Percentiles rank a stretch among this genome's conserved stretches.
Evolutionary conservation across 176 grass and related monocot genomes (phyloP).

Genomic region (Oryza meyeriana): DNA sequence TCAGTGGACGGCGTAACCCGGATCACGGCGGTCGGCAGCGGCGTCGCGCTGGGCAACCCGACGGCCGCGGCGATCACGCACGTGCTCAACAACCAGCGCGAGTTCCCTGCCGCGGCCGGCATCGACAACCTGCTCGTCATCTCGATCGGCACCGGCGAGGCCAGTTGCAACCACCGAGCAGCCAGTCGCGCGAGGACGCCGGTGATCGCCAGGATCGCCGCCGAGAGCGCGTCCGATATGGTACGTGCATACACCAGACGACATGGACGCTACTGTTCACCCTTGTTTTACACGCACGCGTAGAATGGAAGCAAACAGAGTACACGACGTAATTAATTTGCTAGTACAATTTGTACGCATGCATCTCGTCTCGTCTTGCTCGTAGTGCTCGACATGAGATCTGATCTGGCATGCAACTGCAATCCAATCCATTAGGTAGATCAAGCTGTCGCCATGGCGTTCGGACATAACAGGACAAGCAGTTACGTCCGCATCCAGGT

Average conservation of each 20-base stretch:
- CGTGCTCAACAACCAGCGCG: constrained; percentile 93
- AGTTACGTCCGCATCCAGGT: constrained; percentile 96
- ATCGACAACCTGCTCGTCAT: constrained; percentile 80
- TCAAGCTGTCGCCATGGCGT: constrained; percentile 95
- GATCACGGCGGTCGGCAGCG: constrained; percentile 68
- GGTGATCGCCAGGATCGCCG: constrained; percentile 68
- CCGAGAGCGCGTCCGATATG: constrained; percentile 72
- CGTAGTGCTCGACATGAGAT: background rate
- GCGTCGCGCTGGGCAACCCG: constrained; percentile 74
- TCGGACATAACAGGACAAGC: constrained; percentile 75
- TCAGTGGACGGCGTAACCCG: constrained; percentile 63
- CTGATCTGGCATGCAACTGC: background rate
- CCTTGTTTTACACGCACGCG: background rate
- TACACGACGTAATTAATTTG: background rate
- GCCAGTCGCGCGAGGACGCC: constrained; percentile 14
- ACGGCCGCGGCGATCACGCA: constrained; percentile 94
- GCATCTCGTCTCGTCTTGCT: background rate
- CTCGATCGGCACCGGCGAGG: constrained; percentile 68
- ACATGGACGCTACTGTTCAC: background rate
- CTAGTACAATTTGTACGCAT: background rate
- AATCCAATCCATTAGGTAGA: constrained; percentile 58
- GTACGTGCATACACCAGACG: constrained; percentile 31
- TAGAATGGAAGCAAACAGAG: background rate
- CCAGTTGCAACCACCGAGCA: background rate
- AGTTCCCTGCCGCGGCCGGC: constrained; percentile 61